Evolutionary conservation across 345 rosid genomes (phyloP).

Genomic region (Salix brachista): DNA sequence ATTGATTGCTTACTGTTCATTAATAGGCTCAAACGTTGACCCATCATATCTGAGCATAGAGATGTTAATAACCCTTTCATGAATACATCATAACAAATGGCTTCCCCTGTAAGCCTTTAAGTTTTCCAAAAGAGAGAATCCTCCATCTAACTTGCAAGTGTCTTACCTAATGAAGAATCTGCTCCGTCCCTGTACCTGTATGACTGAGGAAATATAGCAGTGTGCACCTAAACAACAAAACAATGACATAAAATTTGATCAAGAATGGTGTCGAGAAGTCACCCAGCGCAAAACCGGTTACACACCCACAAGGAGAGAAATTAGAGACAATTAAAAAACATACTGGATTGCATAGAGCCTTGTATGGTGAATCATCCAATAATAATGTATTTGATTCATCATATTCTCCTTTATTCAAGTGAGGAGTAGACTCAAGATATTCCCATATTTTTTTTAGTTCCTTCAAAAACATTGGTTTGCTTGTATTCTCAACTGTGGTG

Average conservation of each 20-base stretch:
- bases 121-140: slow-evolving; percentile 1
- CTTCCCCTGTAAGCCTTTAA: neutral
- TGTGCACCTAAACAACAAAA: slow-evolving; percentile 48
- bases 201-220: slow-evolving; percentile 71
- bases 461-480: slow-evolving; percentile 26
- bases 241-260: neutral
- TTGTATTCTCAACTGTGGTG: slow-evolving; percentile 15
- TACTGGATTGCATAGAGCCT: slow-evolving; percentile 34
- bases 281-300: neutral
- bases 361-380: slow-evolving; percentile 33
- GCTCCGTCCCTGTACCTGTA: slow-evolving; percentile 33
- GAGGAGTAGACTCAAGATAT: slow-evolving; percentile 9
- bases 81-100: neutral
- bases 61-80: neutral
- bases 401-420: slow-evolving; percentile 18
- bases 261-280: slow-evolving; percentile 1
- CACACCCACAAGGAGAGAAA: neutral
- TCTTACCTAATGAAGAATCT: slow-evolving; percentile 77
- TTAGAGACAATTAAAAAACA: neutral
- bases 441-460: slow-evolving; percentile 25
- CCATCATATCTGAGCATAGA: neutral
- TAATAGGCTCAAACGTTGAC: neutral
- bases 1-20: neutral
- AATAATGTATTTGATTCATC: slow-evolving; percentile 25
- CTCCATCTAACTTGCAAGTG: neutral